Base-by-base conservation (phyloP, 2,329 filamentous ascomycete genomes). In the Nothophaeocryptopus gaeumannii region DNA sequence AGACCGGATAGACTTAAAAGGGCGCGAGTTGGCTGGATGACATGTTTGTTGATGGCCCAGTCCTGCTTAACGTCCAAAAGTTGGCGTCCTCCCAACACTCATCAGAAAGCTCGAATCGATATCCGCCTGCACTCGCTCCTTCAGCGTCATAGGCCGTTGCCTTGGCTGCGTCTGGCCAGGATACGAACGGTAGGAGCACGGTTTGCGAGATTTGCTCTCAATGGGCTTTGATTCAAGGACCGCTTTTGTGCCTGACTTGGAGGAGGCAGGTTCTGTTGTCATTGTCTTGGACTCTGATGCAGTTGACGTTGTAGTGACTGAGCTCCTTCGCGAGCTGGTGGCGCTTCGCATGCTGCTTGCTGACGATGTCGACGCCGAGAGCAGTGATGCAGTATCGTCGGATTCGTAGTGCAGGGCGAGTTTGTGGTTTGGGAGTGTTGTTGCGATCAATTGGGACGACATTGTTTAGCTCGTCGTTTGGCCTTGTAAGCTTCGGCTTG, bases 71-170 rank as follows among this genome's bases (percentile, higher is more conserved):
- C 15, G 26, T 10, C 39, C 20, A 3, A 26, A 4, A 7, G 20
- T 26, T 4, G 20, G 20, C 20, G 20, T 8, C 9, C 39, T 5
- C 20, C 39, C 29, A 13, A 42, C 39, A 15, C 20, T 42, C 9
- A 31, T 16, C 39, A 42, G 10, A 42, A 42, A 42, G 20, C 39
- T 42, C 26, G 13, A 33, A 16, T 42, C 39, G 30, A 42, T 42
- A 11, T 42, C 39, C 3, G 39, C 39, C 20, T 42, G 39, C 39
- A 42, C 32, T 15, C 39, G 13, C 20, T 33, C 39, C 20, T 42
- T 42, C 12, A 31, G 33, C 12, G 39, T 42, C 39, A 42, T 31
- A 8, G 12, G 13, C 2, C 11, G 12, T 4, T 9, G 12, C 9
- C 20, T 31, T 33, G 31, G 29, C 1, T 12, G n/a, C 32, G 9